Base-by-base conservation (phyloP, 225 moss, liverwort and hornwort species). In the Sphagnum contortum region DNA sequence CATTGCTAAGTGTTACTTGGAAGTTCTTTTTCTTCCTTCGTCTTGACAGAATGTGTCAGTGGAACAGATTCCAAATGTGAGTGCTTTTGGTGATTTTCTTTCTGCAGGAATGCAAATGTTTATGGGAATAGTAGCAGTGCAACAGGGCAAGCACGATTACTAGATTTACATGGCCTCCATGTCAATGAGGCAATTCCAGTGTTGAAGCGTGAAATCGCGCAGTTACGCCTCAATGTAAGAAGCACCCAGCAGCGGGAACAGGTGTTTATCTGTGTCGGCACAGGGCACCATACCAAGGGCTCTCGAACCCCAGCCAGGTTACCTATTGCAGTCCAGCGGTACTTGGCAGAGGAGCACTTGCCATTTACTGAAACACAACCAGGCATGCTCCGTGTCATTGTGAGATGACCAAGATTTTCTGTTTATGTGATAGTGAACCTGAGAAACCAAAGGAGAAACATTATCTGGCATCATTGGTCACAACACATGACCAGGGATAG, bases 261-360 rank as follows among this genome's bases (percentile, higher is more conserved):
- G 6, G 72, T 87, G 10, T 87, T 72, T 63, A 78, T 87, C 50
- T 84, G 74, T 13, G 87, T 81, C 69, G 87, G 84, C 1, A 84
- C 87, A 14, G 81, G 87, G n/a, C 87, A 87, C 73, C 87, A 87
- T 12, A 83, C 84, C 1, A 83, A 83, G 72, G 87, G 87, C 11
- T 78, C 84, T 2, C 79, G 87, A 47, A 83, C 80, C 4, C 80
- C 83, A 0, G 85, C 87, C 2, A 70, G 84, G 48, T 71, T 87
- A 52, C 87, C 84, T 9, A 73, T 78, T 10, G 87, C 87, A 49
- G 81, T 87, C 68, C 83, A 87, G 72, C 78, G 80, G 70, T 84
- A 84, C 60, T 70, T 87, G 79, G 57, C 76, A 49, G 84, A 84
- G 70, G 80, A 84, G 44, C 83, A 81, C 62, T 67, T 87, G 9